Percentiles rank a stretch among this genome's conserved stretches.
phyloP scores from a whole-genome alignment of 805 yeast species.

The Suhomyces sp. region DNA sequence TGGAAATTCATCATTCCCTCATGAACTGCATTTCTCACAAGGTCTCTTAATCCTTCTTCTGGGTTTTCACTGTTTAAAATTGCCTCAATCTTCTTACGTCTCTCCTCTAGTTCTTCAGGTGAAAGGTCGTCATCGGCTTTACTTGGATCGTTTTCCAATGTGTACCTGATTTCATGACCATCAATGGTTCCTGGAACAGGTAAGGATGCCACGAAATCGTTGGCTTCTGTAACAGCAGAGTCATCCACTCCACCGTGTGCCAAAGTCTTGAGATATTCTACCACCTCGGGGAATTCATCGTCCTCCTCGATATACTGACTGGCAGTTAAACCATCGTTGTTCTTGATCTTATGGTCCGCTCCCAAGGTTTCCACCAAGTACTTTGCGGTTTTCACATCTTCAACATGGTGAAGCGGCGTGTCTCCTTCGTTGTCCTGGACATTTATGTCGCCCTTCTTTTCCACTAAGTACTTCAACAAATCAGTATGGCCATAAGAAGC shows the following conservation, averaged over 20 bases:
- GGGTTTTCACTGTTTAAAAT: constrained; percentile 80
- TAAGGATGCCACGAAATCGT: constrained; percentile 22
- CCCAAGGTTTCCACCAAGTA: constrained; percentile 62
- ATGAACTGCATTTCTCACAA: constrained; percentile 65
- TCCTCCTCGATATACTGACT: constrained; percentile 77
- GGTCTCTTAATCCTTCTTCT: constrained; percentile 70
- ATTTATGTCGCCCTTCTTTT: constrained; percentile 75
- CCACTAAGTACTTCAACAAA: constrained; percentile 56
- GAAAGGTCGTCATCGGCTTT: constrained; percentile 34
- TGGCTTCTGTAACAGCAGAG: constrained; percentile 13
- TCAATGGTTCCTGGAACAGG: constrained; percentile 40
- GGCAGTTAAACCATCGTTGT: constrained; percentile 75
- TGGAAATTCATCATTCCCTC: constrained; percentile 45
- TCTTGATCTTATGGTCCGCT: constrained; percentile 64
- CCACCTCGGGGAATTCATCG: constrained; percentile 78
- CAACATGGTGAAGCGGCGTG: constrained; percentile 91
- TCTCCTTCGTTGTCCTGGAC: constrained; percentile 88
- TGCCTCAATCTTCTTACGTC: constrained; percentile 62
- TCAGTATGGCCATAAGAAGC: constrained; percentile 86
- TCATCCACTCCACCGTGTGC: constrained; percentile 27
- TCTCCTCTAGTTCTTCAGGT: constrained; percentile 49
- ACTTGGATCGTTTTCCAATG: constrained; percentile 46
- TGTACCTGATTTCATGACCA: constrained; percentile 57
- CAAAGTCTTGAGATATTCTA: constrained; percentile 55
- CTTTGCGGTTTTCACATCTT: constrained; percentile 64